Conservation (phyloP, 768 basidiomycete species). For the Lactarius evosmus region DNA sequence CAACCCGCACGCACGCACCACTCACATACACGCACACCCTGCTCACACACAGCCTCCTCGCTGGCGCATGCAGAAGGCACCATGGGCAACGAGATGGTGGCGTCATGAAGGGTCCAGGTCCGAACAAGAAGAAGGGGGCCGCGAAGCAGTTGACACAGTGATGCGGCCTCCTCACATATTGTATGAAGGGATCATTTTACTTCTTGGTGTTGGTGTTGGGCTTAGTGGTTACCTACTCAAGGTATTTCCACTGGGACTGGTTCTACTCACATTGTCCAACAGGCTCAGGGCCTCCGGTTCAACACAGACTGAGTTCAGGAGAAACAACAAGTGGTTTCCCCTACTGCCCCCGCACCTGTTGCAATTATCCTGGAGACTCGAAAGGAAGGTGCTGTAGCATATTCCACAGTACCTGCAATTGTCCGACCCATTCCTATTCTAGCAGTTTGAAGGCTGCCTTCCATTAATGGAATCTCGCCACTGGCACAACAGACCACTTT, state of each 20-base stretch:
- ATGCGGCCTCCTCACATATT: too few species aligned
- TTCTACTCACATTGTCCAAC: constrained; percentile 30
- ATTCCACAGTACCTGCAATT: constrained; percentile 20
- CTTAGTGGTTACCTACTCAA: constrained; percentile 93
- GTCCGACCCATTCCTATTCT: constrained; percentile 30
- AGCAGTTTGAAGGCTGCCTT: constrained; percentile 14
- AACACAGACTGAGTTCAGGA: constrained; percentile 21
- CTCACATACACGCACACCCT: too few species aligned
- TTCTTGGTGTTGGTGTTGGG: constrained; percentile 79
- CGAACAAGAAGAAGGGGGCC: too few species aligned
- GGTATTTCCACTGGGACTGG: constrained; percentile 61
- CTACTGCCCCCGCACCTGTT: constrained; percentile 17
- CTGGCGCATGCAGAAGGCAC: too few species aligned
- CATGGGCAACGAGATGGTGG: too few species aligned
- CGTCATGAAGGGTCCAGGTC: too few species aligned
- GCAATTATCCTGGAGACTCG: neutral
- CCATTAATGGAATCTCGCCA: constrained; percentile 38
- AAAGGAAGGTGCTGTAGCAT: neutral
- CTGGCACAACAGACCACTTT: constrained; percentile 38
- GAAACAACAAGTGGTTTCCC: constrained; percentile 1
- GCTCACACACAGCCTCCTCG: too few species aligned
- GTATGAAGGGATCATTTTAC: constrained; percentile 90
- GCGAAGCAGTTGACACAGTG: too few species aligned
- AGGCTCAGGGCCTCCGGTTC: constrained; percentile 28
- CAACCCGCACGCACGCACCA: too few species aligned